Evolutionary conservation across 2,329 filamentous ascomycete genomes (phyloP).

Genomic region (Pleurostoma richardsiae): DNA sequence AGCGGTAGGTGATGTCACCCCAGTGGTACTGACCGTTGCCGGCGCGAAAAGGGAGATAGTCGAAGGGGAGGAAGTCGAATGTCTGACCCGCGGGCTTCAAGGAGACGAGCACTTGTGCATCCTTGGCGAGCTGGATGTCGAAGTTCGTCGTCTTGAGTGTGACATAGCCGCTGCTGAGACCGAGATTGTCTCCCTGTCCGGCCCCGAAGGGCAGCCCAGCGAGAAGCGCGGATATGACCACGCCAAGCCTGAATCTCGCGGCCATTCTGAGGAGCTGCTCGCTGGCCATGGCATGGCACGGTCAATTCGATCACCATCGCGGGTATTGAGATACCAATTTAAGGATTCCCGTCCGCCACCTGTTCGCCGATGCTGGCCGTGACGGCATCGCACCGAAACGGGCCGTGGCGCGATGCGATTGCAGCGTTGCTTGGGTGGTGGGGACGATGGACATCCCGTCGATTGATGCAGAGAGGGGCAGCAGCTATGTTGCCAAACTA

Average conservation of each 20-base stretch:
- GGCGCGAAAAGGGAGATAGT: constrained; percentile 39
- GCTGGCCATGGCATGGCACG: not conserved
- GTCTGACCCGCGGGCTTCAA: constrained; percentile 29
- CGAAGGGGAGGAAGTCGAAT: constrained; percentile 53
- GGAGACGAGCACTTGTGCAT: constrained; percentile 44
- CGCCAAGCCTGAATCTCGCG: not conserved
- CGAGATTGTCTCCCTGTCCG: constrained; percentile 25
- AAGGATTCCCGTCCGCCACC: too few species aligned
- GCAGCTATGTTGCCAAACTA: too few species aligned
- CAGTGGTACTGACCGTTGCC: constrained; percentile 52
- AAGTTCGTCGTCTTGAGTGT: constrained; percentile 33
- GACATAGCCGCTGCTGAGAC: constrained; percentile 32
- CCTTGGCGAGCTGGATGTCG: constrained; percentile 32
- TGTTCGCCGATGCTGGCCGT: too few species aligned
- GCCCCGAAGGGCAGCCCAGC: not conserved
- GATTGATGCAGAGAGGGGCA: too few species aligned
- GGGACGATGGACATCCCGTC: too few species aligned
- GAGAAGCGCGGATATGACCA: constrained; percentile 1
- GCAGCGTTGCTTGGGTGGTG: too few species aligned
- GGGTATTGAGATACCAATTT: too few species aligned
- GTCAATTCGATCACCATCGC: too few species aligned
- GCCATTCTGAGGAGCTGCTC: not conserved
- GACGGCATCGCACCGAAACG: too few species aligned
- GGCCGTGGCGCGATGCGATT: too few species aligned
- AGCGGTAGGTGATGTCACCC: constrained; percentile 52